Conservation (phyloP, 768 basidiomycete species). For the Xanthoconium stramineum region DNA sequence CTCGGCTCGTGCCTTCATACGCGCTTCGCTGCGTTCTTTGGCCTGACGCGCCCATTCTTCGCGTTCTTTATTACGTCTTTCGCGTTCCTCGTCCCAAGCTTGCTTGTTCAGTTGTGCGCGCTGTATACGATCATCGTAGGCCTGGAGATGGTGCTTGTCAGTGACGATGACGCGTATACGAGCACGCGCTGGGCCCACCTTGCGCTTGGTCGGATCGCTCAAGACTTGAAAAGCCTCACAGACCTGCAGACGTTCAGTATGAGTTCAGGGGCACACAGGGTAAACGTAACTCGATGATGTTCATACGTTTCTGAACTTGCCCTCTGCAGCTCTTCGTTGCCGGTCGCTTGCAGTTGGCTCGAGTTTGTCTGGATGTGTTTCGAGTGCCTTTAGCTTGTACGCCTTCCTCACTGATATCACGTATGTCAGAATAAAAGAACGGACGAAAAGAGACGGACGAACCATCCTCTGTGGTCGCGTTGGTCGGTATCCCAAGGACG, state of each 20-base stretch:
- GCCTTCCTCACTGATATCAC: conserved; percentile 50
- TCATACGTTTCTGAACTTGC: conserved; percentile 59
- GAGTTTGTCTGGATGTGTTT: conserved; percentile 74
- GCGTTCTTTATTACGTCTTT: conserved; percentile 45
- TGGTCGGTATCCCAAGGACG: conserved; percentile 43
- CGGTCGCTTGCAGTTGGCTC: conserved; percentile 48
- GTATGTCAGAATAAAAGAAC: neutral
- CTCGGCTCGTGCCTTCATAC: conserved; percentile 43
- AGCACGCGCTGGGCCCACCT: conserved; percentile 35
- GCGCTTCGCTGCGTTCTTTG: conserved; percentile 46
- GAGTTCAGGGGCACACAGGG: conserved; percentile 3
- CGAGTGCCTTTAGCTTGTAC: conserved; percentile 63
- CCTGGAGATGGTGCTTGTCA: conserved; percentile 27
- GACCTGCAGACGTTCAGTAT: conserved; percentile 41
- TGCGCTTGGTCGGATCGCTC: conserved; percentile 52
- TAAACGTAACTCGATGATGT: conserved; percentile 20
- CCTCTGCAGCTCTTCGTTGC: conserved; percentile 52
- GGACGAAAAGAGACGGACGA: conserved; percentile 15
- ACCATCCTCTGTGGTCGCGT: conserved; percentile 54
- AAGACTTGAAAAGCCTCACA: conserved; percentile 61
- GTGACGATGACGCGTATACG: neutral
- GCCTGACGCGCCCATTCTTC: conserved; percentile 53
- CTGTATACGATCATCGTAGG: conserved; percentile 45
- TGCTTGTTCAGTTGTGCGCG: conserved; percentile 23
- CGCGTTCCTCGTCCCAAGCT: conserved; percentile 36